These are phyloP conservation scores for Dunaliella primolecta DNA, from an alignment of 139 green algal genomes.

Conservation along the genomic window DNA sequence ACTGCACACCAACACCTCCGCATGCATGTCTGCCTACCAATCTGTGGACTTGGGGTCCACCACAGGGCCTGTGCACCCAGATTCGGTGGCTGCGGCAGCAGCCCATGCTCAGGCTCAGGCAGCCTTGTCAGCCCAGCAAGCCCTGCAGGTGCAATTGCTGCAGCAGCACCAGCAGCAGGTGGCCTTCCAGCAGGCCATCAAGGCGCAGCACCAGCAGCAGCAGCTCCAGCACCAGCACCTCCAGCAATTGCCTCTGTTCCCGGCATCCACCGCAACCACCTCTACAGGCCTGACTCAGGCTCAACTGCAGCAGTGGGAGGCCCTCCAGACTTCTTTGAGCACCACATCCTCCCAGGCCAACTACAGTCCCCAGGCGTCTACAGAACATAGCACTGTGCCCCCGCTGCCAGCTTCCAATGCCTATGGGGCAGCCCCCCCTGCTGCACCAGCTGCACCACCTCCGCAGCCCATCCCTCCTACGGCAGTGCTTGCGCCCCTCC, in stretches of 20 bases:
- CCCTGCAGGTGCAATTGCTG: not conserved
- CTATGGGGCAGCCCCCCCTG: no score
- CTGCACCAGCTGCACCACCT: no score
- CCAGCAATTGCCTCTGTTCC: not conserved
- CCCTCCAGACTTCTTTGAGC: not conserved
- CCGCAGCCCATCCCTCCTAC: no score
- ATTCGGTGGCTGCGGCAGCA: no score
- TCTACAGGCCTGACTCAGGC: no score
- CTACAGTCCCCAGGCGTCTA: not conserved
- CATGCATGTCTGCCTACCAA: not conserved
- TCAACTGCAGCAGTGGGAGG: not conserved
- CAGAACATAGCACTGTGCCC: no score
- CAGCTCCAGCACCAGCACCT: not conserved
- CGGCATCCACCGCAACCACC: not conserved
- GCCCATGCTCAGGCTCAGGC: no score
- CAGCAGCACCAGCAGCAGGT: not conserved
- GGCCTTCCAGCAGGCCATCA: not conserved
- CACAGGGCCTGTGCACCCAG: no score
- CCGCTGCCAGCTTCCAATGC: no score
- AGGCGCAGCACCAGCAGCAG: not conserved
- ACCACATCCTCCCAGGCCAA: not conserved
- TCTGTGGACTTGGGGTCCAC: not conserved
- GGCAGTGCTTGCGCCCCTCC: no score
- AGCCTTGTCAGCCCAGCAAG: no score
- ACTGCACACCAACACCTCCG: not conserved